phyloP scores from a whole-genome alignment of 441 rosid species.

The Erodium chrysanthum region DNA sequence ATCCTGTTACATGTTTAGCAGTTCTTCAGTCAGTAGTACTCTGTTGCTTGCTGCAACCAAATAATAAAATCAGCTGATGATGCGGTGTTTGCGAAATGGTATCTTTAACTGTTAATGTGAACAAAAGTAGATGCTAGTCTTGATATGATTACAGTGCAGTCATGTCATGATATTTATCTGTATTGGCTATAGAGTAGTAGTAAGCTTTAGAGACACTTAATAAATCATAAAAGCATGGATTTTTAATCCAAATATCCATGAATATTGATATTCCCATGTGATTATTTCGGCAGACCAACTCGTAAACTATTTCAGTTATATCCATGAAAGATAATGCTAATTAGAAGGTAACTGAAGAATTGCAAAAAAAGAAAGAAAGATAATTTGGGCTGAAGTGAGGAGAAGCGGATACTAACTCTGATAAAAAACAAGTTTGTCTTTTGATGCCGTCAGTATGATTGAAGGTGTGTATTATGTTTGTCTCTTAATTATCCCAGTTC shows the following conservation, averaged over 20 bases:
- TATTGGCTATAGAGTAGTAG: not conserved
- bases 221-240: not conserved
- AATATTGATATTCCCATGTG: not conserved
- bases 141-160: not conserved
- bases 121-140: not conserved
- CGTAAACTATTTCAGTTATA: not conserved
- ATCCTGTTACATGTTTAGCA: not conserved
- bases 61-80: not conserved
- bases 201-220: not conserved
- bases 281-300: not conserved
- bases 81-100: not conserved
- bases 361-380: not conserved
- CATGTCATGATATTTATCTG: not conserved
- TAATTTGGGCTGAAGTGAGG: not conserved
- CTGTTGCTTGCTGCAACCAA: not conserved
- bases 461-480: not conserved
- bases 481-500: conserved; percentile 17
- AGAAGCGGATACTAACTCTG: too few species aligned
- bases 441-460: too few species aligned
- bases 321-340: not conserved
- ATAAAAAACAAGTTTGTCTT: too few species aligned
- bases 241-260: too few species aligned
- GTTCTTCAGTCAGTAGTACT: not conserved
- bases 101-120: not conserved
- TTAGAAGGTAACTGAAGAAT: not conserved